Percentiles rank a stretch among this genome's conserved stretches.
Conservation (phyloP, 139 green algal species). For the Micractinium sp. region DNA sequence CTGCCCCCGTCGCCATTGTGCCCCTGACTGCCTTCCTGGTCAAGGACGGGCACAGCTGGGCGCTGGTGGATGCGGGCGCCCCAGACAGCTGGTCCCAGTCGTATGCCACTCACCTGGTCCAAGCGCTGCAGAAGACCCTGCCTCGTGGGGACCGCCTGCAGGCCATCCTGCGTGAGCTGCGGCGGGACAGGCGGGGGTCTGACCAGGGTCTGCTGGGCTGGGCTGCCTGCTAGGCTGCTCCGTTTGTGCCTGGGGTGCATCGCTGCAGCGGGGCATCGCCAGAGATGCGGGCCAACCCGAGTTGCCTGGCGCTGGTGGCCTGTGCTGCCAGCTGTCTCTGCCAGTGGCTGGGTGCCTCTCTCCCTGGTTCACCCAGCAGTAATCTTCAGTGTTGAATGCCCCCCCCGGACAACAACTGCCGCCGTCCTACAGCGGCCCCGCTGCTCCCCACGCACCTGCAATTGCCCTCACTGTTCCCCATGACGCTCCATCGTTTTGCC, state of each 20-base stretch:
- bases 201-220: too few relatives aligned
- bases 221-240: too few relatives aligned
- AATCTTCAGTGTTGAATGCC: not conserved
- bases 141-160: not conserved
- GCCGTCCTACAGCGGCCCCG: too few relatives aligned
- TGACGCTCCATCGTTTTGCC: not conserved
- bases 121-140: not conserved
- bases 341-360: too few relatives aligned
- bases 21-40: not conserved
- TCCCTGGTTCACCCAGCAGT: too few relatives aligned
- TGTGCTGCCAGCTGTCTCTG: too few relatives aligned
- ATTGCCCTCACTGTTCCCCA: not conserved
- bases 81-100: not conserved
- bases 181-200: too few relatives aligned
- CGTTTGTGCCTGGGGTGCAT: too few relatives aligned
- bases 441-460: not conserved
- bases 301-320: too few relatives aligned
- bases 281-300: too few relatives aligned
- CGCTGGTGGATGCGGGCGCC: not conserved
- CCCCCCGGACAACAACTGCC: too few relatives aligned
- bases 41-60: not conserved
- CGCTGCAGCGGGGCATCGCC: too few relatives aligned
- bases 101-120: not conserved
- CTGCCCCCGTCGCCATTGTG: not conserved
- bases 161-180: not conserved